These are phyloP conservation scores for Diaporthe helianthi DNA, from an alignment of 2,329 filamentous ascomycete genomes.

Conservation along the genomic window DNA sequence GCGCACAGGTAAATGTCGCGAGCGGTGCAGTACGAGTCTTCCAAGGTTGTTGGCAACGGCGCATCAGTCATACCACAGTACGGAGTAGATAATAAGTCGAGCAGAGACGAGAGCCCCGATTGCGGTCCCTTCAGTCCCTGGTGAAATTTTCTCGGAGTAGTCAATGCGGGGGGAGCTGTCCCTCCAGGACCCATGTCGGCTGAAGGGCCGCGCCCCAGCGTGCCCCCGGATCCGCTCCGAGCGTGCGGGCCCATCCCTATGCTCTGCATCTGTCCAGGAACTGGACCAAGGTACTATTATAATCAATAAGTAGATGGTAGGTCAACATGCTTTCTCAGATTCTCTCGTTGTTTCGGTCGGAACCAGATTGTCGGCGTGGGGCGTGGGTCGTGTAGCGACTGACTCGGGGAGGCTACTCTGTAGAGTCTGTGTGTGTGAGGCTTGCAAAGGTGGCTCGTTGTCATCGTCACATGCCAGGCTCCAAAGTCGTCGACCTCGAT, in stretches of 20 bases:
- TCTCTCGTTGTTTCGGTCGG: constrained; percentile 5
- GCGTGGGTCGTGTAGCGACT: too few species aligned
- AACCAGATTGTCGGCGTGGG: not conserved
- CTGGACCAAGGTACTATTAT: too few species aligned
- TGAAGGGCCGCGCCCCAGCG: not conserved
- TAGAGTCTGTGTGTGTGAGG: too few species aligned
- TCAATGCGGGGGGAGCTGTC: constrained; percentile 2
- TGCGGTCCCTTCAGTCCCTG: constrained; percentile 26
- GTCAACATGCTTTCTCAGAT: too few species aligned
- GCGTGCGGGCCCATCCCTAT: not conserved
- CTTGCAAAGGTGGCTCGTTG: not conserved
- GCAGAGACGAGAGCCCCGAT: constrained; percentile 17
- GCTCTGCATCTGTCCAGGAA: too few species aligned
- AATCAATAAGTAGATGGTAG: too few species aligned
- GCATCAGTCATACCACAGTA: constrained; percentile 11
- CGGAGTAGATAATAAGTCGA: constrained; percentile 5
- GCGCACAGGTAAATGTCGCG: not conserved
- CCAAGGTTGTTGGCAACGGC: not conserved
- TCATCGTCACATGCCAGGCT: constrained; percentile 19
- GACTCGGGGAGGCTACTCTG: constrained; percentile 8
- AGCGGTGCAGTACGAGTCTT: not conserved
- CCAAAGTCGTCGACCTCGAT: not conserved
- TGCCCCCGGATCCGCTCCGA: not conserved
- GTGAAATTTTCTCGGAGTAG: constrained; percentile 25
- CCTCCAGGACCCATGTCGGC: not conserved